These are phyloP conservation scores for Plenodomus lindquistii DNA, from an alignment of 2,329 filamentous ascomycete genomes.

Conservation along the genomic window DNA sequence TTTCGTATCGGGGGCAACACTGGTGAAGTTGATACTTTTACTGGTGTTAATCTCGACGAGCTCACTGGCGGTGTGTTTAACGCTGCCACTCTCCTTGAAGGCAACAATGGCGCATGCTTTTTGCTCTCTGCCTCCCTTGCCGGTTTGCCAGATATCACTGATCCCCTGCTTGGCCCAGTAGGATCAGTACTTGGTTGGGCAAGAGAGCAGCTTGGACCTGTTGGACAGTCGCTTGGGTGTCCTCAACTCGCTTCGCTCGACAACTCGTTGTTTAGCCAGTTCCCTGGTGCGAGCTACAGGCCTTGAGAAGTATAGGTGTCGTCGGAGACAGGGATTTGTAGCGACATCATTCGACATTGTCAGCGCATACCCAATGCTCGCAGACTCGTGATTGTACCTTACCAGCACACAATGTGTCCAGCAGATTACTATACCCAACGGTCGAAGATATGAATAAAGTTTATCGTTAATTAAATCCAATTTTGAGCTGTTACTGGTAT, in stretches of 20 bases:
- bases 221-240: constrained; percentile 15
- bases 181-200: constrained; percentile 19
- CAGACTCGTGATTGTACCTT: too few species aligned
- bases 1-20: constrained; percentile 25
- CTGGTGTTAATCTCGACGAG: constrained; percentile 19
- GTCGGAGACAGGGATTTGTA: neutral
- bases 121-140: constrained; percentile 18
- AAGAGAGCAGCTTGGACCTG: constrained; percentile 16
- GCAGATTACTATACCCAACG: too few species aligned
- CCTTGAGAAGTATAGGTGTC: neutral
- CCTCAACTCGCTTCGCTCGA: constrained; percentile 19
- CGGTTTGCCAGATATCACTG: constrained; percentile 15
- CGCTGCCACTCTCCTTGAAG: constrained; percentile 12
- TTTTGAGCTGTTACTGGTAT: too few species aligned
- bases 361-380: neutral
- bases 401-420: too few species aligned
- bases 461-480: too few species aligned
- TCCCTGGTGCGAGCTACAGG: constrained; percentile 13
- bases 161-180: constrained; percentile 17
- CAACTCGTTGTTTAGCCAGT: constrained; percentile 15
- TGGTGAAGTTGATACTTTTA: constrained; percentile 20
- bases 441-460: too few species aligned
- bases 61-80: constrained; percentile 24
- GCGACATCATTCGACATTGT: neutral
- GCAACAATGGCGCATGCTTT: constrained; percentile 23